These are phyloP conservation scores for Pleurostoma richardsiae DNA, from an alignment of 2,329 filamentous ascomycete species.

Conservation along the genomic window DNA sequence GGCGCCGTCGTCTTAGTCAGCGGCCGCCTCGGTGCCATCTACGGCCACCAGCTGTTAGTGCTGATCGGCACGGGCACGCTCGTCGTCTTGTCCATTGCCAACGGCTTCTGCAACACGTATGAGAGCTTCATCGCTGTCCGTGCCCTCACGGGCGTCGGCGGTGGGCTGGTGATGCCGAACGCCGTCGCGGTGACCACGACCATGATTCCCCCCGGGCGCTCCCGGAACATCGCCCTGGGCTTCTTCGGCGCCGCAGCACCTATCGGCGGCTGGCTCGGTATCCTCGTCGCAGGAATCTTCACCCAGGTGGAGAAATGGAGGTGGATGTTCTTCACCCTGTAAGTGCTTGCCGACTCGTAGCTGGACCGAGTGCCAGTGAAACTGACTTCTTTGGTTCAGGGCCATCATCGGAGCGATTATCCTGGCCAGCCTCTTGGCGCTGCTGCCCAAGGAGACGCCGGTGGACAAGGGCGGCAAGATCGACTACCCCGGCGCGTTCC, in stretches of 20 bases:
- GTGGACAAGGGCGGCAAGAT: conserved; percentile 29
- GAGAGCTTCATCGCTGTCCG: conserved; percentile 35
- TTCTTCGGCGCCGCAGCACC: conserved; percentile 43
- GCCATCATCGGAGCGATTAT: conserved; percentile 12
- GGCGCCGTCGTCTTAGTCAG: conserved; percentile 47
- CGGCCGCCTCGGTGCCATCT: conserved; percentile 46
- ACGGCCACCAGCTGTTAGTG: conserved; percentile 44
- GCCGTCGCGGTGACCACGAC: conserved; percentile 42
- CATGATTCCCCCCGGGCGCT: conserved; percentile 38
- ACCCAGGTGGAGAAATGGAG: conserved; percentile 26
- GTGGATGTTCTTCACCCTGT: conserved; percentile 35
- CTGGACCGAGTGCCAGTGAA: neutral
- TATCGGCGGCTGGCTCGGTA: conserved; percentile 36
- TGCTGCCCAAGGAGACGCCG: conserved; percentile 18
- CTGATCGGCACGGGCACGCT: conserved; percentile 36
- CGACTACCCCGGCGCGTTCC: conserved; percentile 31
- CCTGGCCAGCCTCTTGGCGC: conserved; percentile 9
- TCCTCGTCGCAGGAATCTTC: conserved; percentile 32
- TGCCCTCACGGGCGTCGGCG: conserved; percentile 44
- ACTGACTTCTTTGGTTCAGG: neutral
- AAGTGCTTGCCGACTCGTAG: conserved; percentile 5
- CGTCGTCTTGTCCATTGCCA: conserved; percentile 34
- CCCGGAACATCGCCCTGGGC: conserved; percentile 37
- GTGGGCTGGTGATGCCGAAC: conserved; percentile 46
- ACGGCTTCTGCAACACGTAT: conserved; percentile 35